These are phyloP conservation scores for Pichia sp. DNA, from an alignment of 1,139 yeast species.

Conservation along the genomic window DNA sequence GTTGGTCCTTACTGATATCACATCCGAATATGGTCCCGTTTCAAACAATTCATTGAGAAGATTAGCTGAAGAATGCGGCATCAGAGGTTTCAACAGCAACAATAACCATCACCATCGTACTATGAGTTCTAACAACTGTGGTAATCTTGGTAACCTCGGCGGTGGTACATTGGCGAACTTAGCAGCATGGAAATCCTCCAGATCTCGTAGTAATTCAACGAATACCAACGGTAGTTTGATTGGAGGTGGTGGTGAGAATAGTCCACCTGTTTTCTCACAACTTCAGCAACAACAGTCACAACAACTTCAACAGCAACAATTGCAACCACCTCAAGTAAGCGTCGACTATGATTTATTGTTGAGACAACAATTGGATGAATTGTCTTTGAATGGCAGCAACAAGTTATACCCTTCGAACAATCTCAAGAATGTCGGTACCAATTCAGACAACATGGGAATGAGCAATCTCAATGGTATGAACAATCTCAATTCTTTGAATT, in stretches of 20 bases:
- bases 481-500: neutral
- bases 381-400: slow-evolving; percentile 19
- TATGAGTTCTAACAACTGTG: slow-evolving; percentile 21
- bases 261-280: slow-evolving; percentile 9
- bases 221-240: slow-evolving; percentile 6
- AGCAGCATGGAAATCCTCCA: slow-evolving; percentile 9
- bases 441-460: neutral
- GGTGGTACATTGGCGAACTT: slow-evolving; percentile 4
- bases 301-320: neutral
- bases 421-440: neutral
- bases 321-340: slow-evolving; percentile 3
- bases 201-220: slow-evolving; percentile 16
- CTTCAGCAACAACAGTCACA: slow-evolving; percentile 2
- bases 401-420: neutral
- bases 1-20: slow-evolving; percentile 14
- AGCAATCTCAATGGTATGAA: neutral
- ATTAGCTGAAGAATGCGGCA: slow-evolving; percentile 90
- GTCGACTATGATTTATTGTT: slow-evolving; percentile 27
- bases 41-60: slow-evolving; percentile 65
- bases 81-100: slow-evolving; percentile 30
- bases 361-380: slow-evolving; percentile 28
- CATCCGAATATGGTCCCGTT: slow-evolving; percentile 7
- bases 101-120: slow-evolving; percentile 24
- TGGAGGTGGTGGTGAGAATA: slow-evolving; percentile 8
- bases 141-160: neutral